phyloP scores from a whole-genome alignment of 192 early-diverging fungal genomes.

The Mortierella hygrophila region DNA sequence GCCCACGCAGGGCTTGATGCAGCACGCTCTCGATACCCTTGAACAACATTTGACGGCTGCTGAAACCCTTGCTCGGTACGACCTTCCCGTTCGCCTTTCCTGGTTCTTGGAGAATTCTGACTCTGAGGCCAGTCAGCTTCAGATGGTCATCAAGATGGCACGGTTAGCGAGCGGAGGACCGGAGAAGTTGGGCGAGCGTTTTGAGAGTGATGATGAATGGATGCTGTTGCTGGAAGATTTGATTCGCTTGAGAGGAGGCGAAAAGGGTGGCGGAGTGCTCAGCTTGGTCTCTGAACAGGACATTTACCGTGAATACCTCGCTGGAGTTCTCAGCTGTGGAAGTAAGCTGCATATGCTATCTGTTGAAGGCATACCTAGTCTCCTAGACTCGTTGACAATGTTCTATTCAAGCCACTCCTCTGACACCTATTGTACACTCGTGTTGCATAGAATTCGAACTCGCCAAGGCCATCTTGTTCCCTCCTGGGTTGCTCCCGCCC shows the following conservation, averaged over 20 bases:
- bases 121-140: slow-evolving; percentile 62
- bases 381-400: not conserved
- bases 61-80: slow-evolving; percentile 72
- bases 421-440: not conserved
- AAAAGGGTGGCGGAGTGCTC: slow-evolving; percentile 63
- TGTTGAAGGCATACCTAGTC: not conserved
- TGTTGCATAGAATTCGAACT: slow-evolving; percentile 63
- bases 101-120: slow-evolving; percentile 71
- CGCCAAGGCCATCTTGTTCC: slow-evolving; percentile 67
- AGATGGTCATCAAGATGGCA: slow-evolving; percentile 72
- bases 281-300: slow-evolving; percentile 65
- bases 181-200: slow-evolving; percentile 64
- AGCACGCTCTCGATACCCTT: slow-evolving; percentile 66
- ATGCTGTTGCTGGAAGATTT: slow-evolving; percentile 73
- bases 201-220: slow-evolving; percentile 78
- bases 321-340: slow-evolving; percentile 70
- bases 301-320: slow-evolving; percentile 72
- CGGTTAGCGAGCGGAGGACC: slow-evolving; percentile 62
- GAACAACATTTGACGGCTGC: slow-evolving; percentile 72
- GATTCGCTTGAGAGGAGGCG: slow-evolving; percentile 63
- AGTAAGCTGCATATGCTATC: slow-evolving; percentile 54
- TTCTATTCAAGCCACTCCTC: not conserved
- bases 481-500: slow-evolving; percentile 48
- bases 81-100: slow-evolving; percentile 64
- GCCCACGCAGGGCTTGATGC: slow-evolving; percentile 53